Evolutionary conservation across 2,329 filamentous ascomycete species (phyloP).

Genomic region (Aspergillus arachidicola): DNA sequence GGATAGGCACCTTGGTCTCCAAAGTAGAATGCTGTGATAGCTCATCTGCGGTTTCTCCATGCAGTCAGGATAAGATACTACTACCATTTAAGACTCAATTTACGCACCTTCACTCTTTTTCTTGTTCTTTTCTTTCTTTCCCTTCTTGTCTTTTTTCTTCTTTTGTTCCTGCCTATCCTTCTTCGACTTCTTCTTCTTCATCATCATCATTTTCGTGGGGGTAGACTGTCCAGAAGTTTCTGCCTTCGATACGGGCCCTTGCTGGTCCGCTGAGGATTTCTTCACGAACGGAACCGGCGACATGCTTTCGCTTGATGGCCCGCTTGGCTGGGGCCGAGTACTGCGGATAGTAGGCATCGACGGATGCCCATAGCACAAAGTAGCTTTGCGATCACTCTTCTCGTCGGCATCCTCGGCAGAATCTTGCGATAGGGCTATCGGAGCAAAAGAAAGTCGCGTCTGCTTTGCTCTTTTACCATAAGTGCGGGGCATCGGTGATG

Average conservation of each 20-base stretch:
- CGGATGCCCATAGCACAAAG: slow-evolving; percentile 36
- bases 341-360: slow-evolving; percentile 21
- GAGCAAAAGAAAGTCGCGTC: slow-evolving; percentile 47
- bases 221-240: slow-evolving; percentile 3
- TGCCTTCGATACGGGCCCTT: neutral
- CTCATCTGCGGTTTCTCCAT: neutral
- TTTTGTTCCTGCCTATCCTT: neutral
- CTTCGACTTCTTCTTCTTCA: slow-evolving; percentile 1
- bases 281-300: slow-evolving; percentile 12
- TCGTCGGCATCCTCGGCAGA: slow-evolving; percentile 22
- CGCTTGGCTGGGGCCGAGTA: slow-evolving; percentile 12
- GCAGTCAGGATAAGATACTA: neutral
- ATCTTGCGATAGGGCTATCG: slow-evolving; percentile 33
- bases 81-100: neutral
- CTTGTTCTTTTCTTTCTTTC: neutral
- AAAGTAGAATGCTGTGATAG: neutral
- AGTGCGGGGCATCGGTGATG: slow-evolving; percentile 33
- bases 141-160: neutral
- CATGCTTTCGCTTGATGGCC: slow-evolving; percentile 8
- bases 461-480: slow-evolving; percentile 38
- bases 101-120: slow-evolving; percentile 3
- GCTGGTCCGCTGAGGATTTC: slow-evolving; percentile 5
- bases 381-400: slow-evolving; percentile 33
- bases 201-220: slow-evolving; percentile 11
- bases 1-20: neutral